Evolutionary conservation across 2,329 filamentous ascomycete species (phyloP).

Genomic region (Dothideomycetes sp.): DNA sequence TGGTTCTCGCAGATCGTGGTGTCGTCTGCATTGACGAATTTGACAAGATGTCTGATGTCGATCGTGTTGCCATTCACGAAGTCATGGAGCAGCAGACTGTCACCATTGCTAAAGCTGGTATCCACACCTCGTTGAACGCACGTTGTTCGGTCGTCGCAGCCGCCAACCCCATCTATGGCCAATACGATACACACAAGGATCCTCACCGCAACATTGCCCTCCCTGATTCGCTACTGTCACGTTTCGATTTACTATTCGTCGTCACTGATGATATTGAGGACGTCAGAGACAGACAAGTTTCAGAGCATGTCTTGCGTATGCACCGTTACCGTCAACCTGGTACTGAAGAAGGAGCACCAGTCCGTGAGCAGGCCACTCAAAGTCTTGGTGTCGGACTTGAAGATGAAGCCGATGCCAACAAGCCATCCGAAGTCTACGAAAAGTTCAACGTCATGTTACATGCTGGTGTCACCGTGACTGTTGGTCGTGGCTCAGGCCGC

Average conservation of each 20-base stretch:
- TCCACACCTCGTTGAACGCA: slow-evolving; percentile 93
- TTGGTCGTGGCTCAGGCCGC: slow-evolving; percentile 63
- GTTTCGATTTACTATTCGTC: slow-evolving; percentile 96
- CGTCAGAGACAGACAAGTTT: slow-evolving; percentile 78
- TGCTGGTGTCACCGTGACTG: slow-evolving; percentile 71
- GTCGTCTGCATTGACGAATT: slow-evolving; percentile 99
- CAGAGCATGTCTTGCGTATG: slow-evolving; percentile 95
- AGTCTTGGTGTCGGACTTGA: slow-evolving; percentile 80
- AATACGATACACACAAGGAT: slow-evolving; percentile 97
- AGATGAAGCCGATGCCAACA: slow-evolving; percentile 62
- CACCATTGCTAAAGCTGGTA: slow-evolving; percentile 96
- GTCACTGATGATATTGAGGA: slow-evolving; percentile 98
- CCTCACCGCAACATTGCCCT: slow-evolving; percentile 97
- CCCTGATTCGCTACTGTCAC: slow-evolving; percentile 88
- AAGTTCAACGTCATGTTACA: slow-evolving; percentile 97
- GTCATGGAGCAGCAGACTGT: slow-evolving; percentile 99
- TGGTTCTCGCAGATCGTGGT: slow-evolving; percentile 94
- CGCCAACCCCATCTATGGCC: slow-evolving; percentile 94
- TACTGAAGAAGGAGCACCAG: slow-evolving; percentile 86
- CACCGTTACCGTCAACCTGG: slow-evolving; percentile 89
- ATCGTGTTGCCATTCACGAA: slow-evolving; percentile 97
- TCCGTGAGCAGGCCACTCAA: slow-evolving; percentile 78
- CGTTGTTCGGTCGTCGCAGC: slow-evolving; percentile 94
- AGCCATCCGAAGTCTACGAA: slow-evolving; percentile 81
- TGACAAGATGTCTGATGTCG: slow-evolving; percentile 98